Percentiles rank a stretch among this genome's conserved stretches.
phyloP scores from a whole-genome alignment of 768 basidiomycete species.

The Exsudoporus frostii region DNA sequence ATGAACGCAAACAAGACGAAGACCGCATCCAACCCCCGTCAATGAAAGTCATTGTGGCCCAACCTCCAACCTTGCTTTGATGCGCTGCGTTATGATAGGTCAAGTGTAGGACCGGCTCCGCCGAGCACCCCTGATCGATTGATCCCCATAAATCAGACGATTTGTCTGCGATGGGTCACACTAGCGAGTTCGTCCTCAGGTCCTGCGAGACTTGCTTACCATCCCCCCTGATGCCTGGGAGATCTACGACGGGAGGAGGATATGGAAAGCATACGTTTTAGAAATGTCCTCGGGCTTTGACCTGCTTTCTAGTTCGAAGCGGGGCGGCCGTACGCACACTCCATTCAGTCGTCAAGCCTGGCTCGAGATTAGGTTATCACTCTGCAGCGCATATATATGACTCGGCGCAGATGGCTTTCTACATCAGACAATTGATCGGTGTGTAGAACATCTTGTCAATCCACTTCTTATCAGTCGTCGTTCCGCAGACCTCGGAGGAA shows the following conservation, averaged over 20 bases:
- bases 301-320: too few species aligned
- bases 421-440: too few species aligned
- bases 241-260: not conserved
- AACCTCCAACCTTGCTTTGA: not conserved
- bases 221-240: not conserved
- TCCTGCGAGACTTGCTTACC: not conserved
- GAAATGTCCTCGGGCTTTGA: not conserved
- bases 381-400: not conserved
- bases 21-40: not conserved
- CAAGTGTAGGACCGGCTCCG: not conserved
- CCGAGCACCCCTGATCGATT: not conserved
- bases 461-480: not conserved
- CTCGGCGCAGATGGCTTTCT: too few species aligned
- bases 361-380: not conserved
- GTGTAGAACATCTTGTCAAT: not conserved
- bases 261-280: not conserved
- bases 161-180: not conserved
- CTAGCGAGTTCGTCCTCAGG: not conserved
- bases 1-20: not conserved
- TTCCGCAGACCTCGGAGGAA: not conserved
- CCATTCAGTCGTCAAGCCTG: not conserved
- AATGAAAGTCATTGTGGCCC: not conserved
- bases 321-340: not conserved
- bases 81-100: not conserved
- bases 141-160: not conserved